Evolutionary conservation across 345 rosid genomes (phyloP).

Genomic region (Citrus australasica): DNA sequence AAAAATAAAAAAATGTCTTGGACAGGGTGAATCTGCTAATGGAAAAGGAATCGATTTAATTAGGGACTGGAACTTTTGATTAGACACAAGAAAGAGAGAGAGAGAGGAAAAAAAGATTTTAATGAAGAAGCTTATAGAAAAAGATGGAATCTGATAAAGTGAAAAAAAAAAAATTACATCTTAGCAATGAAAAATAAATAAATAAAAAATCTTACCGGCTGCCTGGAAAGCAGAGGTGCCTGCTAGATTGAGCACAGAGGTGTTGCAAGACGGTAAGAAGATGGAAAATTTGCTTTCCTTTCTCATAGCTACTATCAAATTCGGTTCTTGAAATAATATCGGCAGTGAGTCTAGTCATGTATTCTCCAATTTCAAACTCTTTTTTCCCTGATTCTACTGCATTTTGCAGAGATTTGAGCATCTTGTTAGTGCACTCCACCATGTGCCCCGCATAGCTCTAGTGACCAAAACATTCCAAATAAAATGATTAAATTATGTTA

Average conservation of each 20-base stretch:
- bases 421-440: conserved; percentile 75
- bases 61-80: background rate
- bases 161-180: background rate
- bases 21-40: background rate
- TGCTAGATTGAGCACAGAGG: conserved; percentile 74
- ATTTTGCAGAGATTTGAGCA: conserved; percentile 51
- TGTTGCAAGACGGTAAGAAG: conserved; percentile 58
- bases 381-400: conserved; percentile 42
- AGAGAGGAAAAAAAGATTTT: background rate
- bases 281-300: conserved; percentile 77
- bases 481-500: background rate
- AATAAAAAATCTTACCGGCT: conserved; percentile 50
- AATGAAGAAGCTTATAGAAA: background rate
- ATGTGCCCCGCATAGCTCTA: conserved; percentile 77
- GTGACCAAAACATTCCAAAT: background rate
- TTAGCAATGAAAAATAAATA: background rate
- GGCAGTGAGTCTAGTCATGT: conserved; percentile 70
- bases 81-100: too few species aligned
- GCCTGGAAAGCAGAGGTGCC: conserved; percentile 86
- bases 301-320: conserved; percentile 69
- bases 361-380: conserved; percentile 84
- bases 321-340: conserved; percentile 89
- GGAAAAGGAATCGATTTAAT: background rate
- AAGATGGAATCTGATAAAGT: conserved; percentile 13
- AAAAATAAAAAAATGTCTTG: background rate